Conservation (phyloP, 176 grass and related monocot species). For the Poa annua region DNA sequence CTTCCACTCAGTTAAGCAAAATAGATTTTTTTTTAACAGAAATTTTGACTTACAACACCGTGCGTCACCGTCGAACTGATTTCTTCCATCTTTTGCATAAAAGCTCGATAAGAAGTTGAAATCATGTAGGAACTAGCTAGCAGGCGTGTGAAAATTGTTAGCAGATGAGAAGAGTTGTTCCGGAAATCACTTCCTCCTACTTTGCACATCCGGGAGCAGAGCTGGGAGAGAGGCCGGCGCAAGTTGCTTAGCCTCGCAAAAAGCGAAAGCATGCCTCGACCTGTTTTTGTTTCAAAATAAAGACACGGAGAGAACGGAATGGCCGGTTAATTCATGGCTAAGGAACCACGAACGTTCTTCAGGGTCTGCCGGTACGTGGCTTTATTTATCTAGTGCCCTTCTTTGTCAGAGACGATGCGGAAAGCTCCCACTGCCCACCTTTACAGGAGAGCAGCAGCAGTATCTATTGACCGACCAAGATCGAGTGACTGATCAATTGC, state of each 20-base stretch:
- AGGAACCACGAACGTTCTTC: slow-evolving; percentile 56
- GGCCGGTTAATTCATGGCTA: slow-evolving; percentile 54
- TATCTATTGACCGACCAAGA: slow-evolving; percentile 4
- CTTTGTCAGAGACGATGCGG: slow-evolving; percentile 30
- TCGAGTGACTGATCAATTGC: not conserved
- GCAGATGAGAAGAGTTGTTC: not conserved
- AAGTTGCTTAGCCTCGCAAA: slow-evolving; percentile 53
- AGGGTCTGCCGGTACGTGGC: slow-evolving; percentile 1
- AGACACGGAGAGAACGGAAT: not conserved
- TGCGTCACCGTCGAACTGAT: not conserved
- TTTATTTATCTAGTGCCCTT: slow-evolving; percentile 17
- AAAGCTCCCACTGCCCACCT: slow-evolving; percentile 44
- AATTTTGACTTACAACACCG: not conserved
- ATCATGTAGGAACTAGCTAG: not conserved
- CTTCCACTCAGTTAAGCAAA: slow-evolving; percentile 6
- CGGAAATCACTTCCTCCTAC: too few relatives aligned
- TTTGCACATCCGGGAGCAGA: not conserved
- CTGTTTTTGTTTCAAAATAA: slow-evolving; percentile 31
- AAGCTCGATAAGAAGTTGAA: not conserved
- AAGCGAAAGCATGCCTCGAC: slow-evolving; percentile 5
- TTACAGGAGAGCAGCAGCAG: slow-evolving; percentile 19
- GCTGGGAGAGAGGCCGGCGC: not conserved
- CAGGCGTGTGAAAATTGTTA: slow-evolving; percentile 11
- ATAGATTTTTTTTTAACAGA: too few relatives aligned
- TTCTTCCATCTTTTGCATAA: slow-evolving; percentile 22